phyloP scores from a whole-genome alignment of 1,284 basidiomycete genomes.

The Exobasidium cylindrosporum region DNA sequence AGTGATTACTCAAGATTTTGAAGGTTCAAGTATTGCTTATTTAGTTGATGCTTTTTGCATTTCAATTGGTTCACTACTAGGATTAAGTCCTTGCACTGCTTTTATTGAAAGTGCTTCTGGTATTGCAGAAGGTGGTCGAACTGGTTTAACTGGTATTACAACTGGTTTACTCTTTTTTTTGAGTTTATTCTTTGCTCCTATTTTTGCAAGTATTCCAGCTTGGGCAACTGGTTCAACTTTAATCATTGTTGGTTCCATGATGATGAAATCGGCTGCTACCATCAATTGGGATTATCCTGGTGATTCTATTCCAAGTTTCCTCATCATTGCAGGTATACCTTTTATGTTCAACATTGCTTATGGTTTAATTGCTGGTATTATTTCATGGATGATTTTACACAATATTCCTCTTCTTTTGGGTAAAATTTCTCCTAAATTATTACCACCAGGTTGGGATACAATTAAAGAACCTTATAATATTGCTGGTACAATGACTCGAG shows the following conservation, averaged over 20 bases:
- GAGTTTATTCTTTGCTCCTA: conserved; percentile 74
- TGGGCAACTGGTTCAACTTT: conserved; percentile 87
- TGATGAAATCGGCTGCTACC: conserved; percentile 80
- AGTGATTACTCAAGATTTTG: conserved; percentile 75
- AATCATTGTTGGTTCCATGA: conserved; percentile 80
- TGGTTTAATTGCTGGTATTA: conserved; percentile 77
- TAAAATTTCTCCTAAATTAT: conserved; percentile 58
- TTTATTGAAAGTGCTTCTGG: conserved; percentile 71
- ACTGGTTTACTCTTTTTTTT: conserved; percentile 73
- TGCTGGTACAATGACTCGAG: conserved; percentile 20
- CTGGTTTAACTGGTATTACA: conserved; percentile 76
- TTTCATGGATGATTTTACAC: conserved; percentile 72
- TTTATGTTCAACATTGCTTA: conserved; percentile 71
- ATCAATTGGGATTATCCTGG: conserved; percentile 84
- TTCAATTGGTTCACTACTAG: conserved; percentile 76
- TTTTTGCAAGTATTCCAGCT: conserved; percentile 79
- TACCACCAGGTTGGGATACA: conserved; percentile 63
- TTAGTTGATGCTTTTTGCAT: conserved; percentile 71
- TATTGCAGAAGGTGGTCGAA: conserved; percentile 75
- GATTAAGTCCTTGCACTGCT: conserved; percentile 81
- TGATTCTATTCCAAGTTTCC: conserved; percentile 68
- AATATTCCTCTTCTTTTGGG: conserved; percentile 65
- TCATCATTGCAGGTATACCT: conserved; percentile 35
- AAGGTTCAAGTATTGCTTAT: conserved; percentile 75
- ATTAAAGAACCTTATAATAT: conserved; percentile 45